A percentile compares a stretch with the other conserved stretches of the same genome.
Conservation (phyloP, 495 filamentous ascomycete genomes). For the Rostrohypoxylon terebratum region DNA sequence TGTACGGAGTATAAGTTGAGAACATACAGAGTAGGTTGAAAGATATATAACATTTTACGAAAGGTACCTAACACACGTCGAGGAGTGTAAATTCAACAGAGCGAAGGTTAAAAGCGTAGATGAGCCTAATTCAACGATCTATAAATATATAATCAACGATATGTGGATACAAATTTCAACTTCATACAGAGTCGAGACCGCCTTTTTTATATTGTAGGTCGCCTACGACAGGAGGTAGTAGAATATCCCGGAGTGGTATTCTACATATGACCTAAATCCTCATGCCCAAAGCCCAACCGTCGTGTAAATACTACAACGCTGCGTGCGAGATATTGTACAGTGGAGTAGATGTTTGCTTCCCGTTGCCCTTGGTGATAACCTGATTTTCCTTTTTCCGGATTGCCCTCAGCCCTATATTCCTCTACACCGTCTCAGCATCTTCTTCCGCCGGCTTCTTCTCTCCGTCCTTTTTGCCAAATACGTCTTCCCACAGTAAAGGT, state of each 20-base stretch:
- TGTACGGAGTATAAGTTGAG: too few species aligned
- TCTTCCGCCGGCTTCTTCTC: not conserved
- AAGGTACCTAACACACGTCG: too few species aligned
- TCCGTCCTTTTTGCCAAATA: conserved; percentile 39
- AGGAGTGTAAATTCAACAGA: too few species aligned
- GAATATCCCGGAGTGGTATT: conserved; percentile 3
- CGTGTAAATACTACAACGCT: conserved; percentile 12
- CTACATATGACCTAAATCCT: conserved; percentile 1
- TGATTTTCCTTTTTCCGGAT: not conserved
- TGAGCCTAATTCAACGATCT: not conserved
- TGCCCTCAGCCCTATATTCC: not conserved
- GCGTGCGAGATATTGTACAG: conserved; percentile 23
- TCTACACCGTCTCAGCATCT: not conserved
- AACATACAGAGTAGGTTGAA: too few species aligned
- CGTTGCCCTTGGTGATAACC: not conserved
- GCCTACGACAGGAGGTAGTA: not conserved
- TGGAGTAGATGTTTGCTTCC: not conserved
- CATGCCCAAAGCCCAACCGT: conserved; percentile 5
- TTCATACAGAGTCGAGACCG: conserved; percentile 33
- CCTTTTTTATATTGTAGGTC: not conserved
- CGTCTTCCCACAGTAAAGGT: conserved; percentile 44
- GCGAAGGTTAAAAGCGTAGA: not conserved
- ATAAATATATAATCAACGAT: not conserved
- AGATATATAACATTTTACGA: too few species aligned
- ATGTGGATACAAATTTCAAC: conserved; percentile 14